Evolutionary conservation across 345 rosid genomes (phyloP).

Genomic region (Ailanthus altissimus): DNA sequence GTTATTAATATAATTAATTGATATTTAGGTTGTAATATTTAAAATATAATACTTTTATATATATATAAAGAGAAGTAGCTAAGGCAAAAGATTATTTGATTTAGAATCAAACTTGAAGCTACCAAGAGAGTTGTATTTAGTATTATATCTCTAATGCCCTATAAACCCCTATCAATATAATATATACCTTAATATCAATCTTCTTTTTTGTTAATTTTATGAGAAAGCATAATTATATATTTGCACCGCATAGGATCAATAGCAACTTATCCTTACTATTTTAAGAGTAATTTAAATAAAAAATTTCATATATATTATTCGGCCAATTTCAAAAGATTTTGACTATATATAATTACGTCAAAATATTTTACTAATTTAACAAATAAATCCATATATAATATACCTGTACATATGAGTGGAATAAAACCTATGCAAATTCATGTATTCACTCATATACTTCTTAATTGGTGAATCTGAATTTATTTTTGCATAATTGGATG

Average conservation of each 20-base stretch:
- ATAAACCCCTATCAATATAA: too few species aligned
- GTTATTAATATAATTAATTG: too few species aligned
- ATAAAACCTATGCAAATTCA: not conserved
- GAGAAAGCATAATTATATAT: not conserved
- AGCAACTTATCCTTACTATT: not conserved
- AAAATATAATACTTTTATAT: too few species aligned
- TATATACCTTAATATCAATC: not conserved
- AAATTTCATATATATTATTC: too few species aligned
- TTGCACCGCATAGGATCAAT: not conserved
- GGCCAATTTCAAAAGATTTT: too few species aligned
- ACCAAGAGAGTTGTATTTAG: not conserved
- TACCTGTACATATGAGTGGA: constrained; percentile 2
- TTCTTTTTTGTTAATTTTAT: not conserved
- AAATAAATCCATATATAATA: too few species aligned
- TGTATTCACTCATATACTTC: too few species aligned
- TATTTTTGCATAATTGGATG: not conserved
- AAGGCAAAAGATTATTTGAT: not conserved
- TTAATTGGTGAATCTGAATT: not conserved
- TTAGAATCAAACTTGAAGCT: not conserved
- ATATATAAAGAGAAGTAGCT: too few species aligned
- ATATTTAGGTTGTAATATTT: too few species aligned
- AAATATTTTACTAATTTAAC: too few species aligned
- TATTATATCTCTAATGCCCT: not conserved
- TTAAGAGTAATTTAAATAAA: not conserved
- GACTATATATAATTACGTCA: too few species aligned